phyloP scores from a whole-genome alignment of 1,284 basidiomycete genomes.

The Ustilago loliicola region DNA sequence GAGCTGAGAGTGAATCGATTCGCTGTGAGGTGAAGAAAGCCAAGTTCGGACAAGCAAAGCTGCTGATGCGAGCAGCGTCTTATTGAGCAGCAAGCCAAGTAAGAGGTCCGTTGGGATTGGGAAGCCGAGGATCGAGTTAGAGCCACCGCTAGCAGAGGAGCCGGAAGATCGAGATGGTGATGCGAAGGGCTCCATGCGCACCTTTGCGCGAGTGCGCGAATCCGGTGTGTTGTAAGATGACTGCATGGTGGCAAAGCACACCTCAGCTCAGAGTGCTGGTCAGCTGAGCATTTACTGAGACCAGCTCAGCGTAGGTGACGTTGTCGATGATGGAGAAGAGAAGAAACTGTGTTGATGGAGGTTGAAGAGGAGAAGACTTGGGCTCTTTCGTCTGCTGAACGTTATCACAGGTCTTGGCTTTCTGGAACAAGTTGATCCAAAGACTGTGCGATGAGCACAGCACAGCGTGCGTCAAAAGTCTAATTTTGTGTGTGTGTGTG shows the following conservation, averaged over 20 bases:
- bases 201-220: conserved; percentile 43
- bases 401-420: conserved; percentile 3
- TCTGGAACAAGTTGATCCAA: conserved; percentile 1
- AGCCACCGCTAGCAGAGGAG: not conserved
- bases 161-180: conserved; percentile 12
- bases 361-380: not conserved
- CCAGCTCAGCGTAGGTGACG: conserved; percentile 19
- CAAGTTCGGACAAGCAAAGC: conserved; percentile 66
- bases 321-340: not conserved
- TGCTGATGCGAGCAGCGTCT: conserved; percentile 66
- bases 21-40: conserved; percentile 60
- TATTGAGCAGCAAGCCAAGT: conserved; percentile 66
- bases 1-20: conserved; percentile 36
- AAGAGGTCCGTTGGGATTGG: conserved; percentile 66
- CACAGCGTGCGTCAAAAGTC: conserved; percentile 1
- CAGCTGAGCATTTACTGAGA: conserved; percentile 6
- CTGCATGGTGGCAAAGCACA: conserved; percentile 22
- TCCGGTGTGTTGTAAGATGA: conserved; percentile 36
- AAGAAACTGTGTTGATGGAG: not conserved
- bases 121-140: conserved; percentile 34
- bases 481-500: not conserved
- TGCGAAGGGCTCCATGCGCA: conserved; percentile 31
- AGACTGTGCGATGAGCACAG: not conserved
- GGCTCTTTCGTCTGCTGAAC: not conserved
- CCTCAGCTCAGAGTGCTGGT: not conserved